Base-by-base conservation (phyloP, 2,329 filamentous ascomycete species). In the Fusarium sp. region DNA sequence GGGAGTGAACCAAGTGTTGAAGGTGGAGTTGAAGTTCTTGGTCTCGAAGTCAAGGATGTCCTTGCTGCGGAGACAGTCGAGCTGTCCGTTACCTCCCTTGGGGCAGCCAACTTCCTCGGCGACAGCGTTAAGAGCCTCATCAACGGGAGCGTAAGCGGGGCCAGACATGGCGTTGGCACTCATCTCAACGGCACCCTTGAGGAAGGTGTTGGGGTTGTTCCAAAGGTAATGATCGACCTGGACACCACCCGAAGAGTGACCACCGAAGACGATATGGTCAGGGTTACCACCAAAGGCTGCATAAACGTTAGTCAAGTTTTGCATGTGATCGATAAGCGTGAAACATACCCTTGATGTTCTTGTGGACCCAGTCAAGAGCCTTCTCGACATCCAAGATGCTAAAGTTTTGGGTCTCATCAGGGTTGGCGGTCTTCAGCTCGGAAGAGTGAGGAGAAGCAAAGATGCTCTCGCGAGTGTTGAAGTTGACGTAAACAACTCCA, bases 181-280 rank as follows among this genome's bases (percentile, higher is more conserved):
- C 83, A 84, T 84, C 75, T 84, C 76, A 1, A 83, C 78, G 12
- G 82, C 82, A 6, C 82, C 82, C 64, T 77, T 82, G 44, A 83
- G 80, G 77, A 79, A 83, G 17, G 81, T 77, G 22, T 82, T 60
- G 14, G 82, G 82, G 61, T 83, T 78, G 69, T 83, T 83, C 82
- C 82, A 84, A 24, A 84, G 80, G 62, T 84, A 84, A 72, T 84
- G 82, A 36, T 84, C 83, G 38, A 83, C 82, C 24, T 82, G 81
- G 14, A 82, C 81, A 34, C 72, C 70, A 10, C 82, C 82, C 0
- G 82, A 84, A 1, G 81, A 82, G 72, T 84, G 81, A 3, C 84
- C 84, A 52, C 85, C 84, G 10, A 85, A 80, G n/a, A 85, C 83
- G 6, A 86, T 82, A 58, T 84, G 84, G 41, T 85, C 79, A 8